Percentiles rank a stretch among this genome's conserved stretches.
These are phyloP conservation scores for Astrocystis sublimbata DNA, from an alignment of 495 filamentous ascomycete genomes.

Conservation along the genomic window DNA sequence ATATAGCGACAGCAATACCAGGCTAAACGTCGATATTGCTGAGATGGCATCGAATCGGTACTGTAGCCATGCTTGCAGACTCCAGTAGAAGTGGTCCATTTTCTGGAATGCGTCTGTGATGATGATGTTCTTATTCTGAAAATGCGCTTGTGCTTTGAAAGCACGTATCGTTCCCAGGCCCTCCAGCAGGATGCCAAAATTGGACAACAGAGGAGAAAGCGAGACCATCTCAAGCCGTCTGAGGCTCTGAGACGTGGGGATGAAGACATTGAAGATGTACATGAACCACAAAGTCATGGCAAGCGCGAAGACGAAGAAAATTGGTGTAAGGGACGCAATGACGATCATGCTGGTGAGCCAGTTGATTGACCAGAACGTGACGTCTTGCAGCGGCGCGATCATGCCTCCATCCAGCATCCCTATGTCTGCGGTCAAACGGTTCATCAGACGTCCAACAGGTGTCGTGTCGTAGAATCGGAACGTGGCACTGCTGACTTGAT, in stretches of 20 bases:
- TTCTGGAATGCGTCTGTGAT: slow-evolving; percentile 83
- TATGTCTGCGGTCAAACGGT: slow-evolving; percentile 82
- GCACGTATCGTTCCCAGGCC: slow-evolving; percentile 79
- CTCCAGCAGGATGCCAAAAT: slow-evolving; percentile 78
- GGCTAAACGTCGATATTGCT: slow-evolving; percentile 65
- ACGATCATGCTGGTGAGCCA: slow-evolving; percentile 72
- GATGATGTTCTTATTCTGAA: slow-evolving; percentile 71
- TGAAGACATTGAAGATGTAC: slow-evolving; percentile 67
- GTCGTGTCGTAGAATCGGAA: slow-evolving; percentile 89
- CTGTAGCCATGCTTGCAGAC: slow-evolving; percentile 75
- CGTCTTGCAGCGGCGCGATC: slow-evolving; percentile 63
- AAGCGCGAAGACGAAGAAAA: slow-evolving; percentile 70
- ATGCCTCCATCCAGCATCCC: slow-evolving; percentile 79
- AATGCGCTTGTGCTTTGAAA: slow-evolving; percentile 69
- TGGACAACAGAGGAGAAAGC: slow-evolving; percentile 77
- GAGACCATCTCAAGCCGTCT: slow-evolving; percentile 83
- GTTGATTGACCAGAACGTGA: slow-evolving; percentile 63
- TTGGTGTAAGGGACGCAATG: slow-evolving; percentile 72
- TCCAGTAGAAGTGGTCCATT: slow-evolving; percentile 94
- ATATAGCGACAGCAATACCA: slow-evolving; percentile 70
- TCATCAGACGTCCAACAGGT: slow-evolving; percentile 82
- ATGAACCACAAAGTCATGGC: slow-evolving; percentile 63
- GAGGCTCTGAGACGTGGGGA: slow-evolving; percentile 80
- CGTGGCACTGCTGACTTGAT: slow-evolving; percentile 70
- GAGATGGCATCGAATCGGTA: slow-evolving; percentile 75